Conservation (phyloP, 2,329 filamentous ascomycete genomes). For the Pseudogymnoascus sp. region DNA sequence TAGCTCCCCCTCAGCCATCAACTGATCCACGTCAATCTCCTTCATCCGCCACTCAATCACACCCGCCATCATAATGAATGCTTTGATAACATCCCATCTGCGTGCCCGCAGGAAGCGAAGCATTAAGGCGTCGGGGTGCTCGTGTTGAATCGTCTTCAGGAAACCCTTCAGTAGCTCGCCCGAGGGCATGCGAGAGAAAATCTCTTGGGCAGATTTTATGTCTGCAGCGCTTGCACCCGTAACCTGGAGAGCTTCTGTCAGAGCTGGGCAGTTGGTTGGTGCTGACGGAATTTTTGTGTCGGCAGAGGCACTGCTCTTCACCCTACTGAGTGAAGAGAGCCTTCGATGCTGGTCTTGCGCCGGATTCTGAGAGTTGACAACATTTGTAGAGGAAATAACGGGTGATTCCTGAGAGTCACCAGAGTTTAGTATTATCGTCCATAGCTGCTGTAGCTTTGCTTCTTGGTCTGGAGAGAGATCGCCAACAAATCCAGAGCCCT, state of each 20-base stretch:
- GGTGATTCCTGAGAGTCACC: background rate
- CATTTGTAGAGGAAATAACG: background rate
- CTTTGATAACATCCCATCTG: constrained; percentile 34
- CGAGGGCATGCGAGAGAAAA: constrained; percentile 34
- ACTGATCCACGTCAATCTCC: constrained; percentile 27
- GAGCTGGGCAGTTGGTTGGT: no score
- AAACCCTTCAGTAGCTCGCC: constrained; percentile 21
- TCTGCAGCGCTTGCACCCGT: no score
- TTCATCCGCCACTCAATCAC: constrained; percentile 32
- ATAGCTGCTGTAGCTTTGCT: background rate
- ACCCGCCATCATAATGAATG: constrained; percentile 33
- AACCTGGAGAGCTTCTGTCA: no score
- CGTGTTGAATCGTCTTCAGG: constrained; percentile 23
- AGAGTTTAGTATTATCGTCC: background rate
- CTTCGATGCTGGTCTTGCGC: background rate
- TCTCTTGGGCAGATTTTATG: background rate
- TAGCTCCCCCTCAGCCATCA: constrained; percentile 31
- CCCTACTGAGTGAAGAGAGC: background rate
- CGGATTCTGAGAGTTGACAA: background rate
- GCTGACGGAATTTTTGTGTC: background rate
- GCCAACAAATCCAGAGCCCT: background rate
- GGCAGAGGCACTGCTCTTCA: background rate
- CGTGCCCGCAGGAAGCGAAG: constrained; percentile 36
- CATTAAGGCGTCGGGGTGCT: constrained; percentile 33
- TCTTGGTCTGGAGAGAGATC: background rate